Evolutionary conservation across 805 yeast genomes (phyloP).

Genomic region (Pichia cephalocereana): DNA sequence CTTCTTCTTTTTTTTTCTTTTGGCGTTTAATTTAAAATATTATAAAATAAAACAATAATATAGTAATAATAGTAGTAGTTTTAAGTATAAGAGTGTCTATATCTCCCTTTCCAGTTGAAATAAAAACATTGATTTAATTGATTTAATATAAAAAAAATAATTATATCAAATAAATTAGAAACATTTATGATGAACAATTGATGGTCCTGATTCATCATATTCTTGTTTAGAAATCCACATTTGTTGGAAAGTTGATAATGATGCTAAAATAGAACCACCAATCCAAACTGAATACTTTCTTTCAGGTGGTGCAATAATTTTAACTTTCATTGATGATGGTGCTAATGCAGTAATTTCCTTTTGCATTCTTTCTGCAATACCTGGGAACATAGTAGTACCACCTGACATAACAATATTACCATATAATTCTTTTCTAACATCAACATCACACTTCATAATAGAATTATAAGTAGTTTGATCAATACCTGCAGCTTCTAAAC

Average conservation of each 20-base stretch:
- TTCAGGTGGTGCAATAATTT: slow-evolving; percentile 99
- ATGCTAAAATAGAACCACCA: slow-evolving; percentile 99
- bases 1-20: too few species aligned
- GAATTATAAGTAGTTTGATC: slow-evolving; percentile 95
- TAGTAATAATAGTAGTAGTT: too few species aligned
- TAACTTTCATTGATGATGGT: slow-evolving; percentile 99
- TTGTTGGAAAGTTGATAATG: slow-evolving; percentile 99
- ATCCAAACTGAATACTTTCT: slow-evolving; percentile 99
- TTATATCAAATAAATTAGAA: slow-evolving; percentile 40
- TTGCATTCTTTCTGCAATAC: slow-evolving; percentile 99
- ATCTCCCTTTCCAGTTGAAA: too few species aligned
- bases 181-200: slow-evolving; percentile 95
- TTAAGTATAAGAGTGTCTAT: not conserved
- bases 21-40: too few species aligned
- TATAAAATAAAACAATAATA: too few species aligned
- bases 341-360: slow-evolving; percentile 99
- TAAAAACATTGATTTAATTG: too few species aligned
- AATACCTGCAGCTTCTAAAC: slow-evolving; percentile 94
- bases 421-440: slow-evolving; percentile 97
- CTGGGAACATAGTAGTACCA: slow-evolving; percentile 99
- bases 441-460: slow-evolving; percentile 98
- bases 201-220: slow-evolving; percentile 99
- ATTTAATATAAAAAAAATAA: not conserved
- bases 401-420: slow-evolving; percentile 99
- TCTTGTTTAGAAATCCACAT: slow-evolving; percentile 99